phyloP scores from a whole-genome alignment of 768 basidiomycete genomes.

The Clitopilus passeckerianus region DNA sequence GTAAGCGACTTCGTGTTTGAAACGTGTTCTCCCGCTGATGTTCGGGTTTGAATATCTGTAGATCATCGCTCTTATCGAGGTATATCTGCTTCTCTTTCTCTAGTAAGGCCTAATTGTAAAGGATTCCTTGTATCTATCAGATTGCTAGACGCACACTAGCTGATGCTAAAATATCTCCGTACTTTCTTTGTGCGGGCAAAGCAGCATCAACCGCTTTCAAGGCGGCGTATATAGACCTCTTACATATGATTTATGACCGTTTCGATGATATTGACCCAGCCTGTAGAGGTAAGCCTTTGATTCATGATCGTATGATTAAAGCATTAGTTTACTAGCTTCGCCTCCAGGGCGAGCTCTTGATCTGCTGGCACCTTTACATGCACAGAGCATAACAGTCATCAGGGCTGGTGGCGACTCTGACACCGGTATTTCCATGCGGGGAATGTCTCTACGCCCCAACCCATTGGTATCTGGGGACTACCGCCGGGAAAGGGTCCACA shows the following conservation, averaged over 20 bases:
- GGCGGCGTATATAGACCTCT: constrained; percentile 42
- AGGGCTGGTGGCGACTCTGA: constrained; percentile 6
- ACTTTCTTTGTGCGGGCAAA: constrained; percentile 42
- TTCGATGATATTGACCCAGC: constrained; percentile 22
- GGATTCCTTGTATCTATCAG: constrained; percentile 12
- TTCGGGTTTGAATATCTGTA: constrained; percentile 15
- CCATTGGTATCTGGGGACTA: no score
- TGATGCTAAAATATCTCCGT: constrained; percentile 33
- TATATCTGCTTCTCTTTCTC: constrained; percentile 16
- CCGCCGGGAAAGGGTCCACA: background rate
- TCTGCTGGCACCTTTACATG: constrained; percentile 25
- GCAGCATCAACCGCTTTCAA: constrained; percentile 34
- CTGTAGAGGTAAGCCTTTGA: constrained; percentile 25
- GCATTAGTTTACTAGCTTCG: constrained; percentile 1
- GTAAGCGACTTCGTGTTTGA: constrained; percentile 14
- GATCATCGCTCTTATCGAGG: constrained; percentile 50
- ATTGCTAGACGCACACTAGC: constrained; percentile 43
- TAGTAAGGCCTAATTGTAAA: background rate
- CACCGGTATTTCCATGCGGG: background rate
- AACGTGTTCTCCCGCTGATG: constrained; percentile 1
- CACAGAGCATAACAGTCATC: background rate
- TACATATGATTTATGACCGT: constrained; percentile 34
- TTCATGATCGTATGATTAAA: background rate
- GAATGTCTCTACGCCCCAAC: no score
- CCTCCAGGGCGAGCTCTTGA: constrained; percentile 23